These are phyloP conservation scores for Xylaria longipes DNA, from an alignment of 495 filamentous ascomycete genomes.

Conservation along the genomic window DNA sequence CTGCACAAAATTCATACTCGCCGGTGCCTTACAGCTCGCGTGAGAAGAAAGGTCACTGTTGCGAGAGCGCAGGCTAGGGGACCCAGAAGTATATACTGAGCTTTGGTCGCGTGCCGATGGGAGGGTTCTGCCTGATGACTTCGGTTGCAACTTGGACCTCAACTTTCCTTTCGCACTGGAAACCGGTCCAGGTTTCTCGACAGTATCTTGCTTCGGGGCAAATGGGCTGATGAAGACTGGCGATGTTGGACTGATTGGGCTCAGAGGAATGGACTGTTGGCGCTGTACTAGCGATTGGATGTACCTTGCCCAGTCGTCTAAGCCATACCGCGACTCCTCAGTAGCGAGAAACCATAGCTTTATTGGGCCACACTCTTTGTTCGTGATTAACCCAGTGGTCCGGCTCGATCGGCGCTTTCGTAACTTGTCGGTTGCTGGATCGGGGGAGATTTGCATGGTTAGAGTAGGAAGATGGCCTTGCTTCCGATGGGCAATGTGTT, in stretches of 20 bases:
- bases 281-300: slow-evolving; percentile 51
- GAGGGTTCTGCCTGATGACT: slow-evolving; percentile 42
- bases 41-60: slow-evolving; percentile 60
- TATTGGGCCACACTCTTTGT: slow-evolving; percentile 49
- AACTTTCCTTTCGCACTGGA: slow-evolving; percentile 41
- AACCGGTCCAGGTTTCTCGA: slow-evolving; percentile 41
- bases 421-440: slow-evolving; percentile 57
- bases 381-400: slow-evolving; percentile 54
- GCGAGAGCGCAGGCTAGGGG: slow-evolving; percentile 59
- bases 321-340: slow-evolving; percentile 45
- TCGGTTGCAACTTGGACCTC: slow-evolving; percentile 36
- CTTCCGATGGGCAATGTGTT: slow-evolving; percentile 60
- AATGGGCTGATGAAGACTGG: slow-evolving; percentile 56
- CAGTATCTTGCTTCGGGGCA: slow-evolving; percentile 39
- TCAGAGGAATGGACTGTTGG: slow-evolving; percentile 44
- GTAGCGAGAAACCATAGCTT: slow-evolving; percentile 50
- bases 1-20: slow-evolving; percentile 41
- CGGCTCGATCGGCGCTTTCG: slow-evolving; percentile 64
- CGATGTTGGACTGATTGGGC: slow-evolving; percentile 50
- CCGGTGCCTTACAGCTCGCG: slow-evolving; percentile 52
- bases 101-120: slow-evolving; percentile 48
- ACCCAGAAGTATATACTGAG: slow-evolving; percentile 48
- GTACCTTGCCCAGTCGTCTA: slow-evolving; percentile 55
- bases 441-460: slow-evolving; percentile 57
- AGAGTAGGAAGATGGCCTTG: slow-evolving; percentile 58